Base-by-base conservation (phyloP, 306 rosid genomes). In the Sphenostylis stenocarpa region DNA sequence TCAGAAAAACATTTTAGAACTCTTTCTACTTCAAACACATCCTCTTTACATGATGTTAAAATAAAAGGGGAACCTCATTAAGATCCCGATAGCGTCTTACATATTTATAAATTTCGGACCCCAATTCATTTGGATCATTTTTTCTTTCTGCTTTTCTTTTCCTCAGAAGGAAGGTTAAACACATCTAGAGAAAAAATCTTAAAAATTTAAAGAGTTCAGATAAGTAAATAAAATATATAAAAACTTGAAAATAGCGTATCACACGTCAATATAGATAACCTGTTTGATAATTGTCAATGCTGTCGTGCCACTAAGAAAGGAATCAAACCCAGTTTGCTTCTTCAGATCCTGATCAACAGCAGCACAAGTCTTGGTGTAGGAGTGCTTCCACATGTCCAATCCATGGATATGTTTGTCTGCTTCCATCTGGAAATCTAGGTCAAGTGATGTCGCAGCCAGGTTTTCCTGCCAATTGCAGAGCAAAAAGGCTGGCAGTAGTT, bases 231-330 rank as follows among this genome's bases (percentile, higher is more conserved):
- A 72, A 72, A 49, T 73, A 4, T 62, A n/a, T 20, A 48, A 28
- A 24, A 29, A 81, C 53, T 70, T 70, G 70, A 76, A 71, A 49
- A 61, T 34, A 70, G 39, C 31, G 45, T 4, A 71, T 62, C 56
- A 43, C 20, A 44, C 36, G 28, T 26, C 72, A 80, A 66, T 65
- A 65, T 15, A 9, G 48, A 60, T 75, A 63, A 94, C 98, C 97
- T 94, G 97, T 75, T 87, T 94, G 85, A 91, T 87, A n/a, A 91
- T 76, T 48, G 96, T 86, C 85, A 90, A 77, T 45, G 97, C 97
- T 5, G 96, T 91, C 1, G 94, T 58, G 29, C 98, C 97, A 67
- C 98, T 94, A 62, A 13, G 38, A 51, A 86, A 90, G 34, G 97
- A 86, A 86, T 91, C 85, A 29, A 91, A 77, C 11, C 84, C 79